These are phyloP conservation scores for Limonium bicolor DNA, from an alignment of 148 eudicot genomes.

Conservation along the genomic window DNA sequence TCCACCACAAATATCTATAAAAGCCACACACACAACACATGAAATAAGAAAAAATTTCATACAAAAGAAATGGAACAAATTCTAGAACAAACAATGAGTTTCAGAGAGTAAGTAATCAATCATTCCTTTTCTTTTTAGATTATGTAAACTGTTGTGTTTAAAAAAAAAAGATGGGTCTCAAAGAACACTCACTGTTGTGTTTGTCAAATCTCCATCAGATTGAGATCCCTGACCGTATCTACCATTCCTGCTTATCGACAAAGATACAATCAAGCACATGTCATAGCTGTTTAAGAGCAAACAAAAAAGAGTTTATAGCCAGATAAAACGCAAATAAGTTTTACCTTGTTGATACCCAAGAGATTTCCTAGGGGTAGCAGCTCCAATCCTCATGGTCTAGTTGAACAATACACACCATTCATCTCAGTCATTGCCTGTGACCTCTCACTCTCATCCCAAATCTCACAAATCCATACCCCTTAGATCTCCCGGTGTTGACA, in stretches of 20 bases:
- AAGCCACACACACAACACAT: too few species aligned
- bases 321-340: too few species aligned
- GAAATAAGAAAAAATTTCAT: too few species aligned
- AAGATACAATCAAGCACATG: too few species aligned
- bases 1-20: constrained; percentile 95
- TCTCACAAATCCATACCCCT: constrained; percentile 95
- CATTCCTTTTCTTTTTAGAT: too few species aligned
- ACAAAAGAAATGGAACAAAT: background rate
- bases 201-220: constrained; percentile 74
- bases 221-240: constrained; percentile 45
- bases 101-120: too few species aligned
- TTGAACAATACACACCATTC: constrained; percentile 84
- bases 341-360: constrained; percentile 71
- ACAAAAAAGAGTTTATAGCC: too few species aligned
- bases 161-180: background rate
- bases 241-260: constrained; percentile 70
- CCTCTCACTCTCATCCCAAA: constrained; percentile 87
- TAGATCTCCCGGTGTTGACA: constrained; percentile 79
- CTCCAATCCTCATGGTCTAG: constrained; percentile 90
- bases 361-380: constrained; percentile 87
- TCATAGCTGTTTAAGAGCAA: too few species aligned
- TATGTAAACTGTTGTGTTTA: background rate
- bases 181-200: constrained; percentile 74
- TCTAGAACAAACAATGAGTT: background rate
- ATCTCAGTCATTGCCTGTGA: constrained; percentile 85